These are phyloP conservation scores for Solanum hybrid DNA, from an alignment of 305 asterid genomes.

Conservation along the genomic window DNA sequence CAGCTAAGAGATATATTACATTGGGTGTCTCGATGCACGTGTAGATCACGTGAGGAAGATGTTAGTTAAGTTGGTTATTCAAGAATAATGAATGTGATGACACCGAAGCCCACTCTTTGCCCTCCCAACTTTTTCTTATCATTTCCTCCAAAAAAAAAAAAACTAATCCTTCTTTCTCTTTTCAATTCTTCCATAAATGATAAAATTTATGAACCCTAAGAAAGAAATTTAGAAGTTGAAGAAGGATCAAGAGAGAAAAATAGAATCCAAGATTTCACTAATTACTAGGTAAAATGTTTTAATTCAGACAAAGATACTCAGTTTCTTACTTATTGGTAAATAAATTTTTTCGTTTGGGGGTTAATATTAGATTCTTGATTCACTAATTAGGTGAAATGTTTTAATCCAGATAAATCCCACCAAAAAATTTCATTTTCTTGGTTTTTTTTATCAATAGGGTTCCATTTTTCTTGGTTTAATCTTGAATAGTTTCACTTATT, in stretches of 20 bases:
- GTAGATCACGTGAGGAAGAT: not conserved
- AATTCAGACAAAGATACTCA: not conserved
- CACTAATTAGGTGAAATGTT: not conserved
- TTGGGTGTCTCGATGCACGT: not conserved
- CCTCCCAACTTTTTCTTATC: not conserved
- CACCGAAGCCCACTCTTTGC: not conserved
- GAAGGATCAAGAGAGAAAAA: not conserved
- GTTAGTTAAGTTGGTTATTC: constrained; percentile 1
- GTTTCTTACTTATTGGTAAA: not conserved
- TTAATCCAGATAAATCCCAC: not conserved
- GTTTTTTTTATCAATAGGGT: not conserved
- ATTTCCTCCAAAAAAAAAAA: not conserved
- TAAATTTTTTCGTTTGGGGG: not conserved
- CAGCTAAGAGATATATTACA: not conserved
- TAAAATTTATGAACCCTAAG: not conserved
- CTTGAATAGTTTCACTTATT: too few relatives aligned
- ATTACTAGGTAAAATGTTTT: not conserved
- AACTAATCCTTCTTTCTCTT: not conserved
- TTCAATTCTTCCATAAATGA: not conserved
- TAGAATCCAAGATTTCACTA: not conserved
- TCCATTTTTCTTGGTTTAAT: not conserved
- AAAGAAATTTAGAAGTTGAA: not conserved
- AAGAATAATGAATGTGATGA: not conserved
- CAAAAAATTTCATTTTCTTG: not conserved
- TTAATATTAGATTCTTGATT: not conserved